These are phyloP conservation scores for Hyphodiscus hymeniophilus DNA, from an alignment of 495 filamentous ascomycete genomes.

Conservation along the genomic window DNA sequence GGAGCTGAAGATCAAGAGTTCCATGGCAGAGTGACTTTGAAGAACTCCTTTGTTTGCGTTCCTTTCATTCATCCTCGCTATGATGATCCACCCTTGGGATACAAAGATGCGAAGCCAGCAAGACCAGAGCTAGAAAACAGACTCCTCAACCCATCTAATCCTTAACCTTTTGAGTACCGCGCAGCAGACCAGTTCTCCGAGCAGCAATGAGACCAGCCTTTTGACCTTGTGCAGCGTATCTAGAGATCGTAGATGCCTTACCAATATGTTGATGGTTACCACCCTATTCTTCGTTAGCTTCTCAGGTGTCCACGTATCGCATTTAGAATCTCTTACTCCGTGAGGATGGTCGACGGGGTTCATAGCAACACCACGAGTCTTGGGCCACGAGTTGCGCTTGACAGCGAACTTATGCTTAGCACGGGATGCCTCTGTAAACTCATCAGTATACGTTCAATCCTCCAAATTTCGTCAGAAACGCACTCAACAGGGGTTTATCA, in stretches of 20 bases:
- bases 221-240: constrained; percentile 95
- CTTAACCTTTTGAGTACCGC: constrained; percentile 99
- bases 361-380: constrained; percentile 99
- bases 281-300: constrained; percentile 39
- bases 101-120: constrained; percentile 48
- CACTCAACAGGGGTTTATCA: constrained; percentile 96
- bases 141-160: constrained; percentile 55
- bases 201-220: constrained; percentile 99
- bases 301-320: constrained; percentile 11
- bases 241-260: constrained; percentile 98
- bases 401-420: constrained; percentile 99
- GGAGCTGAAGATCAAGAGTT: no score
- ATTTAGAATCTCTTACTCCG: constrained; percentile 53
- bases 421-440: constrained; percentile 74
- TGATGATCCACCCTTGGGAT: constrained; percentile 33
- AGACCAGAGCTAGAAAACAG: constrained; percentile 45
- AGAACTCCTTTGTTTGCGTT: constrained; percentile 1
- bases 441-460: constrained; percentile 13
- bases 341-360: constrained; percentile 99
- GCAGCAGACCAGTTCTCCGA: constrained; percentile 95
- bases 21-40: background rate
- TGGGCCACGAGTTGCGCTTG: constrained; percentile 99
- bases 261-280: constrained; percentile 99
- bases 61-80: constrained; percentile 21
- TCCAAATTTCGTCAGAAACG: constrained; percentile 20